Base-by-base conservation (phyloP, 139 green algal species). In the Chlorella vulgaris region DNA sequence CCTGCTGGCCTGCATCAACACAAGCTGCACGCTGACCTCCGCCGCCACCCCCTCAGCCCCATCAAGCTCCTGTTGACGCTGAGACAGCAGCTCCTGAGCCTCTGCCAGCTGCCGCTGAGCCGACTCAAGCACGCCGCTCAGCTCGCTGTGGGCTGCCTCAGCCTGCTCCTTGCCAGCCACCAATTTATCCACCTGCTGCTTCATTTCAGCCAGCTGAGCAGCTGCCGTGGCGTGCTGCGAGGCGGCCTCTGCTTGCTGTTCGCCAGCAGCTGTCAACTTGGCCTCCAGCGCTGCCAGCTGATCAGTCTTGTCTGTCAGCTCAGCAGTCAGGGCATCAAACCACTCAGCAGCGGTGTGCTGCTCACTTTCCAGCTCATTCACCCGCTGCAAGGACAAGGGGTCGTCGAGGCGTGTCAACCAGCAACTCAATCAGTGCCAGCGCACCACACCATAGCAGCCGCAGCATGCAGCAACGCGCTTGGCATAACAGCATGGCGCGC, bases 321-420 rank as follows among this genome's bases (percentile, higher is more conserved):
- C 70, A 4, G 60, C 47, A 26, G 43, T 80, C 26, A 86, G 43
- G 2, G 47, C 68, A n/a, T 86, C 82, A 76, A 75, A 86, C 74
- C 82, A 86, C 61, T 74, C 71, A 13, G 35, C 40, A 22, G 47
- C 40, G 61, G 24, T 74, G 36, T 80, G 63, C 19, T 76, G 82
- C 73, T 86, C 82, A 0, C 47, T 71, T 47, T 83, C 77, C 43
- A 83, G 77, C 65, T 76, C 65, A 50, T 50, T 83, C 50, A 83
- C 35, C 10, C 77, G 65, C 65, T 76, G 76, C 76, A 69, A n/a
- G 67, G 67, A n/a, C 3, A 26, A 22, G 26, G 42, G 42, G 24
- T 6, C 35, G 42, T 28, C n/a, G 39, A 55, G 47, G 15, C 47
- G 47, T 10, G 13, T n/a, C n/a, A n/a, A n/a, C n/a, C n/a, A n/a